A percentile compares a stretch with the other conserved stretches of the same genome.
These are phyloP conservation scores for Scheffersomyces lignicola DNA, from an alignment of 1,139 yeast genomes.

Conservation along the genomic window DNA sequence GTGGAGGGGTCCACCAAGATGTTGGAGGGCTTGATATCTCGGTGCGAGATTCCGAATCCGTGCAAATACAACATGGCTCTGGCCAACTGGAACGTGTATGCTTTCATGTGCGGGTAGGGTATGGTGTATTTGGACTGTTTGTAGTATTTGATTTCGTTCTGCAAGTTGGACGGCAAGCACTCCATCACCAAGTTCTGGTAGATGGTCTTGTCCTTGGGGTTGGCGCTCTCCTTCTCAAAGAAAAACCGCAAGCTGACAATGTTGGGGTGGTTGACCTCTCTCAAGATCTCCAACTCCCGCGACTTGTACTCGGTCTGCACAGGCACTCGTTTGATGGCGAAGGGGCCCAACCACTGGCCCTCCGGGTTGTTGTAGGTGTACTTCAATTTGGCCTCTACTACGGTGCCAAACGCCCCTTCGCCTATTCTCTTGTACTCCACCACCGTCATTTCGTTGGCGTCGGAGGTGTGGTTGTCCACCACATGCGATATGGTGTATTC, in stretches of 20 bases:
- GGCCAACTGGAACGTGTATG: conserved; percentile 78
- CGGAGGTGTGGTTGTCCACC: conserved; percentile 56
- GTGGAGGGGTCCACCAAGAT: conserved; percentile 70
- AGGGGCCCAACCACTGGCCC: conserved; percentile 67
- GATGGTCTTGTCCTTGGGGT: conserved; percentile 53
- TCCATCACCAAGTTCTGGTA: conserved; percentile 85
- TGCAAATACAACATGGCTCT: conserved; percentile 81
- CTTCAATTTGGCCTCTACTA: conserved; percentile 66
- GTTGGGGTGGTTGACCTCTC: conserved; percentile 77
- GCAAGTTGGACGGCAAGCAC: conserved; percentile 77
- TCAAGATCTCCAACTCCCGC: conserved; percentile 72
- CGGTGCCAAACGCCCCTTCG: conserved; percentile 85
- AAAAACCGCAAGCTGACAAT: conserved; percentile 65
- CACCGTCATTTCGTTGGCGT: conserved; percentile 61
- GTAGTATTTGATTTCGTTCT: conserved; percentile 69
- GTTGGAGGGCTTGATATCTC: conserved; percentile 87
- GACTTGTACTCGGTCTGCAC: conserved; percentile 84
- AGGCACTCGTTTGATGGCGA: conserved; percentile 78
- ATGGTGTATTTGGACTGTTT: conserved; percentile 61
- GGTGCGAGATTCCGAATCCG: conserved; percentile 75
- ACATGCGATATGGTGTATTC: conserved; percentile 43
- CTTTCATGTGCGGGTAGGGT: conserved; percentile 73
- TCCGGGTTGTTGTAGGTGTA: conserved; percentile 14
- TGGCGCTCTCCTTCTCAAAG: conserved; percentile 63
- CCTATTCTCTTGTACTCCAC: conserved; percentile 75